These are phyloP conservation scores for Thuidium tamariscinum DNA, from an alignment of 225 moss, liverwort and hornwort species.

Conservation along the genomic window DNA sequence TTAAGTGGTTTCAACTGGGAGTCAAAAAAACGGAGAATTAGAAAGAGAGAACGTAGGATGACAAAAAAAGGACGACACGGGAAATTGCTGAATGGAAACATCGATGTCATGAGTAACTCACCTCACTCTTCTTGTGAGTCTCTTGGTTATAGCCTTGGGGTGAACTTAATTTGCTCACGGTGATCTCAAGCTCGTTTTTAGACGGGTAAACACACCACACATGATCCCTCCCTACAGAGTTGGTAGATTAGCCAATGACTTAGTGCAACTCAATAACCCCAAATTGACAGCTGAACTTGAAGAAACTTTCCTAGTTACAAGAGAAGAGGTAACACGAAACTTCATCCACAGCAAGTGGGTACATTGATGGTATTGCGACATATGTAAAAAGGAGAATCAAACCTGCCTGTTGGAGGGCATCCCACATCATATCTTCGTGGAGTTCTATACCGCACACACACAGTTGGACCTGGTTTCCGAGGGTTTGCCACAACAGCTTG, in stretches of 20 bases:
- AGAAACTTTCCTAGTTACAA: background rate
- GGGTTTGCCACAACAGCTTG: constrained; percentile 84
- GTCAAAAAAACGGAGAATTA: background rate
- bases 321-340: background rate
- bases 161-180: constrained; percentile 38
- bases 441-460: constrained; percentile 59
- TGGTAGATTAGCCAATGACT: background rate
- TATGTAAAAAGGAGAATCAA: background rate
- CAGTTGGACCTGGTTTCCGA: constrained; percentile 52
- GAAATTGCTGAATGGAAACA: background rate
- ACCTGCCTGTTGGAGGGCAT: constrained; percentile 83
- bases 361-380: background rate
- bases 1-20: constrained; percentile 32
- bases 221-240: constrained; percentile 43
- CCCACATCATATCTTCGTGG: constrained; percentile 88
- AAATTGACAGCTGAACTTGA: background rate
- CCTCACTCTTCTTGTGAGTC: constrained; percentile 9
- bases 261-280: background rate
- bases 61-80: background rate
- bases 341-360: background rate
- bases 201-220: constrained; percentile 93
- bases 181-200: constrained; percentile 46
- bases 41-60: background rate
- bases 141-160: constrained; percentile 15
- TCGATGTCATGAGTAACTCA: background rate